Conservation (phyloP, 306 rosid genomes). For the Castanea crenata region DNA sequence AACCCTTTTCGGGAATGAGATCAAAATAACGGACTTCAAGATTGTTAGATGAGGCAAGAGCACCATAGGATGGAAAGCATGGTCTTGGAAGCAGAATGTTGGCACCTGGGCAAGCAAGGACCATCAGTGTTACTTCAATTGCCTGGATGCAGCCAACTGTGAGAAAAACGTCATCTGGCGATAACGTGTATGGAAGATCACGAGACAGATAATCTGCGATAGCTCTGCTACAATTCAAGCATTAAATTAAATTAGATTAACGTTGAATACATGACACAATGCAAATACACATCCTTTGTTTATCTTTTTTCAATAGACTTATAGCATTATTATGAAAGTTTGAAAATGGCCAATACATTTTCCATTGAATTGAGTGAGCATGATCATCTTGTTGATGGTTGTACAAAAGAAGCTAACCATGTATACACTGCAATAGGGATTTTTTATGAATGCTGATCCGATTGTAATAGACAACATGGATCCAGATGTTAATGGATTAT, state of each 20-base stretch:
- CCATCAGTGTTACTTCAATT: constrained; percentile 14
- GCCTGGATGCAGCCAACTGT: constrained; percentile 36
- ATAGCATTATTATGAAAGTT: too few species aligned
- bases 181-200: constrained; percentile 26
- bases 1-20: constrained; percentile 26
- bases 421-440: too few species aligned
- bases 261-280: too few species aligned
- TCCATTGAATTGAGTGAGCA: too few species aligned
- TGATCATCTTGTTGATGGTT: too few species aligned
- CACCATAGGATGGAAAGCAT: constrained; percentile 22
- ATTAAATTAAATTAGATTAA: neutral
- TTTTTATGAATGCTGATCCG: too few species aligned
- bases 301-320: too few species aligned
- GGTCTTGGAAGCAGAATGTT: constrained; percentile 36
- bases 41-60: constrained; percentile 1
- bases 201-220: constrained; percentile 34
- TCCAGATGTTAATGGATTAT: too few species aligned
- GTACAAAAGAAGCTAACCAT: too few species aligned
- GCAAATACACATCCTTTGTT: too few species aligned
- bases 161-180: constrained; percentile 23
- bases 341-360: too few species aligned
- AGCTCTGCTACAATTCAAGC: constrained; percentile 27
- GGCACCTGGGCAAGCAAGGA: constrained; percentile 26
- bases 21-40: constrained; percentile 28
- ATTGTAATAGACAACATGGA: too few species aligned